phyloP scores from a whole-genome alignment of 1,139 yeast species.

The Saccharomyces hybrid region DNA sequence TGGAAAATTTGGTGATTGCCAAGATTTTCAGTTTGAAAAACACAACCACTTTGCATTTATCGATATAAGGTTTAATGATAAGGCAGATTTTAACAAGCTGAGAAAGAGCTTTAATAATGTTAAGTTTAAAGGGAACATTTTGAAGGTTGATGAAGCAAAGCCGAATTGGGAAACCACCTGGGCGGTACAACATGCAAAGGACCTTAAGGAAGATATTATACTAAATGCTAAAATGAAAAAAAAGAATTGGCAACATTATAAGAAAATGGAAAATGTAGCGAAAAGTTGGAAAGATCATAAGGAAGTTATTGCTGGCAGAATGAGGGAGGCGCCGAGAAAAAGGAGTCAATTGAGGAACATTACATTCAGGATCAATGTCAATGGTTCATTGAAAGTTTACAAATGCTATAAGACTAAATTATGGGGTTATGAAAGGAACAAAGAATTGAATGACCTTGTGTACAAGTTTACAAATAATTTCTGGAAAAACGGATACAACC shows the following conservation, averaged over 20 bases:
- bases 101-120: conserved; percentile 57
- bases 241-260: conserved; percentile 35
- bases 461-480: conserved; percentile 41
- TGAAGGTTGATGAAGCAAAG: conserved; percentile 45
- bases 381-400: conserved; percentile 51
- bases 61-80: conserved; percentile 45
- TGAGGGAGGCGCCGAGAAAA: conserved; percentile 47
- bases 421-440: conserved; percentile 82
- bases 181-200: conserved; percentile 37
- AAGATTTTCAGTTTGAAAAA: conserved; percentile 30
- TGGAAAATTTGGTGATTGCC: conserved; percentile 42
- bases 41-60: conserved; percentile 62
- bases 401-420: conserved; percentile 64
- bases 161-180: conserved; percentile 40
- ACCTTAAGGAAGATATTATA: conserved; percentile 22
- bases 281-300: conserved; percentile 38
- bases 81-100: conserved; percentile 40
- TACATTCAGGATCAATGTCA: conserved; percentile 58
- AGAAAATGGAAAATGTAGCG: conserved; percentile 34
- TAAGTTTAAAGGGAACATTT: conserved; percentile 62
- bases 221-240: conserved; percentile 30
- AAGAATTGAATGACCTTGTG: conserved; percentile 53
- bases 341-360: conserved; percentile 37
- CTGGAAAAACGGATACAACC: conserved; percentile 83
- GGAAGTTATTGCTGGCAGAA: conserved; percentile 55